These are phyloP conservation scores for Nakazawaea pomicola DNA, from an alignment of 805 yeast genomes.

Conservation along the genomic window DNA sequence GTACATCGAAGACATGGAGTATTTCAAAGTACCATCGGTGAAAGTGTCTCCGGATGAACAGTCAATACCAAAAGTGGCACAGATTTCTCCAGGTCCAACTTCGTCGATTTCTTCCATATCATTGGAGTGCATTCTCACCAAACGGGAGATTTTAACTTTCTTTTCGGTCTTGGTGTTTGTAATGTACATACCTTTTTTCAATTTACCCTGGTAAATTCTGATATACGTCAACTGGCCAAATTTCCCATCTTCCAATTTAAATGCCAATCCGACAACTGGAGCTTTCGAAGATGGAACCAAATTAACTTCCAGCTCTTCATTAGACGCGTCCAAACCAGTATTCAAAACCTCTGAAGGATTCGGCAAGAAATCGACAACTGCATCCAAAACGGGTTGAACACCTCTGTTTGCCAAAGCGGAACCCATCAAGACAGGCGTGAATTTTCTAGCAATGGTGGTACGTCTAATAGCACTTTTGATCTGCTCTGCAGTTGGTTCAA, in stretches of 20 bases:
- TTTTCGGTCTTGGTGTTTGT: slow-evolving; percentile 89
- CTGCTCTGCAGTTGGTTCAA: slow-evolving; percentile 79
- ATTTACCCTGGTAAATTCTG: slow-evolving; percentile 93
- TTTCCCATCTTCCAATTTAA: slow-evolving; percentile 96
- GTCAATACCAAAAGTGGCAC: slow-evolving; percentile 98
- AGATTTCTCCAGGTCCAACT: slow-evolving; percentile 96
- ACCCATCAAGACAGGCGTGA: slow-evolving; percentile 99
- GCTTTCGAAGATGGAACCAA: slow-evolving; percentile 65
- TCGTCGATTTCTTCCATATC: slow-evolving; percentile 98
- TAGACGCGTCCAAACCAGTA: slow-evolving; percentile 74
- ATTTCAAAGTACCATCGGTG: slow-evolving; percentile 73
- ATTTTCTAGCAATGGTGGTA: slow-evolving; percentile 89
- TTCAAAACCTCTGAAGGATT: slow-evolving; percentile 91
- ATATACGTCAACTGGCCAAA: slow-evolving; percentile 97
- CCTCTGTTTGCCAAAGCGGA: slow-evolving; percentile 97
- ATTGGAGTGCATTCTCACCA: slow-evolving; percentile 97
- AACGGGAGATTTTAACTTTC: slow-evolving; percentile 85
- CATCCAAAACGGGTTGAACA: slow-evolving; percentile 91
- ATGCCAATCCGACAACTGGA: slow-evolving; percentile 96
- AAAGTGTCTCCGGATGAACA: slow-evolving; percentile 99
- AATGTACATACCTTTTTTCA: slow-evolving; percentile 87
- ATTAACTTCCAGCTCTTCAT: slow-evolving; percentile 60
- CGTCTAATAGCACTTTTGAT: slow-evolving; percentile 88
- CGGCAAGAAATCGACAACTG: slow-evolving; percentile 93
- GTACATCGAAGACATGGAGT: slow-evolving; percentile 96